Percentiles rank a stretch among this genome's conserved stretches.
Conservation (phyloP, 2,329 filamentous ascomycete genomes). For the Sporothrix luriei region DNA sequence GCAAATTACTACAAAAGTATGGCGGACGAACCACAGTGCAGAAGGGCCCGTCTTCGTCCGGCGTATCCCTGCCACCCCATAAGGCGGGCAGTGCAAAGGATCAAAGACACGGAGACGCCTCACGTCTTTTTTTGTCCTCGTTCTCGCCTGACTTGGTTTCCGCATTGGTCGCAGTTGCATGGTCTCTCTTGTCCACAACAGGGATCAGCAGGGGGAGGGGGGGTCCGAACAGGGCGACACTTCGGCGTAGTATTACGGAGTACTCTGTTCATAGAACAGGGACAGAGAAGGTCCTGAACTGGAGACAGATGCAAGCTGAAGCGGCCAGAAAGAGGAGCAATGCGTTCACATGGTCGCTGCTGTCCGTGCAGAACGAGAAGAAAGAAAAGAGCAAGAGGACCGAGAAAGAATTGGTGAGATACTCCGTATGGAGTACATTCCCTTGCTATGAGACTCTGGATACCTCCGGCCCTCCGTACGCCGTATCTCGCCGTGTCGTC, state of each 20-base stretch:
- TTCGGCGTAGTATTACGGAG: too few species aligned
- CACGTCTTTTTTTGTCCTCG: neutral
- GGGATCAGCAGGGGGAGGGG: neutral
- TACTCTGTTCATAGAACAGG: too few species aligned
- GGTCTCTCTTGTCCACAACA: neutral
- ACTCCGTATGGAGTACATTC: neutral
- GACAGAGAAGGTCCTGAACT: neutral
- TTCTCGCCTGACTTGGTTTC: slow-evolving; percentile 6
- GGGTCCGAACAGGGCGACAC: neutral
- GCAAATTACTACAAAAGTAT: neutral
- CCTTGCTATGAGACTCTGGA: neutral
- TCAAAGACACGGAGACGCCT: too few species aligned
- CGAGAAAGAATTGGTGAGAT: neutral
- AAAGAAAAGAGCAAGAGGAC: too few species aligned
- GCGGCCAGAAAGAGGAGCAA: slow-evolving; percentile 15
- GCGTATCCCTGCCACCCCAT: slow-evolving; percentile 11
- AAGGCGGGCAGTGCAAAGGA: slow-evolving; percentile 25
- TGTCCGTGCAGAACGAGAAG: neutral
- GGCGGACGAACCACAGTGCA: slow-evolving; percentile 10
- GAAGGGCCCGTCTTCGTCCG: neutral
- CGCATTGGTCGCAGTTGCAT: slow-evolving; percentile 13
- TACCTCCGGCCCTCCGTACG: neutral
- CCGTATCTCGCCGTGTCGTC: slow-evolving; percentile 7
- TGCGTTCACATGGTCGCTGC: neutral
- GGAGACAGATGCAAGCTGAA: neutral